These are phyloP conservation scores for Galerina sulciceps DNA, from an alignment of 768 basidiomycete genomes.

Conservation along the genomic window DNA sequence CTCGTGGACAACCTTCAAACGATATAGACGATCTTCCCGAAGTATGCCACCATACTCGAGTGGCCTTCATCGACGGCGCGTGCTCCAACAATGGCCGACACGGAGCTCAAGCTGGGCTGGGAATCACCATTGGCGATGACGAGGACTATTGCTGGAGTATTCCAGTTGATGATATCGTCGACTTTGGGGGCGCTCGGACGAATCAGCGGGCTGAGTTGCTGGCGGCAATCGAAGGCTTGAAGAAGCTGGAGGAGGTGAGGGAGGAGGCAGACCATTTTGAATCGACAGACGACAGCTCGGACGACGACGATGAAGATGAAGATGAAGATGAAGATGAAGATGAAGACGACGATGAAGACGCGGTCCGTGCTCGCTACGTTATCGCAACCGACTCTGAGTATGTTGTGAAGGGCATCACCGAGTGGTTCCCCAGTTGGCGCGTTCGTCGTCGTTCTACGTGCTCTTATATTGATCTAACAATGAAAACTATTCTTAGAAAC, in stretches of 20 bases:
- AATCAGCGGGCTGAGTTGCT: constrained; percentile 19
- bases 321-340: too few species aligned
- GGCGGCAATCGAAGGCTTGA: constrained; percentile 2
- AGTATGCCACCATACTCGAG: neutral
- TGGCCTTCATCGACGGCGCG: neutral
- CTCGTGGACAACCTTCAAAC: too few species aligned
- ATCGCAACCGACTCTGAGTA: constrained; percentile 14
- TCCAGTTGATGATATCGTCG: neutral
- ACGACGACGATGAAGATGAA: neutral
- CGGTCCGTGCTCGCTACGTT: constrained; percentile 12
- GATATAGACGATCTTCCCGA: too few species aligned
- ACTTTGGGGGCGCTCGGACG: neutral
- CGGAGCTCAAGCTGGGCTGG: neutral
- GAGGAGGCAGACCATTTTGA: neutral
- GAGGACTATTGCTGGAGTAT: neutral
- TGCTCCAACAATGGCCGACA: neutral
- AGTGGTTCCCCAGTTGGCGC: constrained; percentile 12
- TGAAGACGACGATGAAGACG: too few species aligned
- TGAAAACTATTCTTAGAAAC: neutral
- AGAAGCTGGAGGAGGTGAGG: neutral
- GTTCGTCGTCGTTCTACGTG: neutral
- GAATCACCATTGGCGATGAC: neutral
- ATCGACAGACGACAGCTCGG: too few species aligned
- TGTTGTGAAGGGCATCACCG: constrained; percentile 12
- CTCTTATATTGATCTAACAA: neutral